Conservation (phyloP, 202 grass and related monocot genomes). For the Musa balbisiana region DNA sequence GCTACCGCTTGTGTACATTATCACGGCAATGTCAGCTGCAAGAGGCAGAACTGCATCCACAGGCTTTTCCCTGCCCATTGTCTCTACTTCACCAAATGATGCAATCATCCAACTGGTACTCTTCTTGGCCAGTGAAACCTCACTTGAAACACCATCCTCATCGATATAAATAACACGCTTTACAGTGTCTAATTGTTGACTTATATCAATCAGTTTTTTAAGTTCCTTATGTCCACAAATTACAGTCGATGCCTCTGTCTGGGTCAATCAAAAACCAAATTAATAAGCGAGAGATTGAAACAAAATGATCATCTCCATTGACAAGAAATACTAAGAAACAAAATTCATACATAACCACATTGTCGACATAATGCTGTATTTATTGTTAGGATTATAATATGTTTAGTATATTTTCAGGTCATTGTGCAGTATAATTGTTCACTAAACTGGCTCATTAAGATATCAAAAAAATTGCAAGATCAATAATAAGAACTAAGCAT, state of each 20-base stretch:
- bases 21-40: slow-evolving; percentile 57
- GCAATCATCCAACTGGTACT: slow-evolving; percentile 36
- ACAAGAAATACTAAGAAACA: neutral
- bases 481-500: neutral
- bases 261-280: neutral
- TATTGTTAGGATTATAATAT: neutral
- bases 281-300: neutral
- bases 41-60: slow-evolving; percentile 46
- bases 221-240: slow-evolving; percentile 87
- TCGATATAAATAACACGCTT: slow-evolving; percentile 70
- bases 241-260: slow-evolving; percentile 75
- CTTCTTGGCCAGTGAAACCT: slow-evolving; percentile 33
- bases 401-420: neutral
- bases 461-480: neutral
- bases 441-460: neutral
- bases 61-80: slow-evolving; percentile 50
- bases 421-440: neutral
- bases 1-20: slow-evolving; percentile 95
- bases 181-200: slow-evolving; percentile 44
- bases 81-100: slow-evolving; percentile 60
- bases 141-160: slow-evolving; percentile 58
- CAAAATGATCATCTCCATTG: neutral
- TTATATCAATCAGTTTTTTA: slow-evolving; percentile 69
- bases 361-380: neutral
- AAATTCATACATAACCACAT: neutral